Percentiles rank a stretch among this genome's conserved stretches.
phyloP scores from a whole-genome alignment of 176 grass and related monocot species.

The Avena atlantica region DNA sequence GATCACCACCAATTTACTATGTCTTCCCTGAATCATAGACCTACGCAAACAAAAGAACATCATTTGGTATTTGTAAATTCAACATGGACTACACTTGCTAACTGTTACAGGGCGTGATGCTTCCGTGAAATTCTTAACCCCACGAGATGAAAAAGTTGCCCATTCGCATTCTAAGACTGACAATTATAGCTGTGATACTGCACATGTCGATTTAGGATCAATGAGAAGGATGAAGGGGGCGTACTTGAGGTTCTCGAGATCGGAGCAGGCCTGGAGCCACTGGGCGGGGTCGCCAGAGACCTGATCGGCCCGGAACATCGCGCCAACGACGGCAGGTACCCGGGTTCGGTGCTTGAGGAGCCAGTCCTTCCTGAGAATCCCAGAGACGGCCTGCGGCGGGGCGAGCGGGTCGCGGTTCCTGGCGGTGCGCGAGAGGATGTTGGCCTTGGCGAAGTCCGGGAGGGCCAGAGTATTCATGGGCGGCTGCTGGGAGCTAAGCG shows the following conservation, averaged over 20 bases:
- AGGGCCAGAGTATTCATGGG: slow-evolving; percentile 85
- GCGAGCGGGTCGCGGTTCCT: slow-evolving; percentile 89
- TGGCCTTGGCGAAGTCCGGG: slow-evolving; percentile 84
- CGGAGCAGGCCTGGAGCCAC: slow-evolving; percentile 96
- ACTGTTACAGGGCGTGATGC: not conserved
- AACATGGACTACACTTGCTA: not conserved
- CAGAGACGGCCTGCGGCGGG: slow-evolving; percentile 55
- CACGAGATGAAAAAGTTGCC: slow-evolving; percentile 15
- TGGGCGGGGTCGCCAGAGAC: slow-evolving; percentile 91
- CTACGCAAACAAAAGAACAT: slow-evolving; percentile 53
- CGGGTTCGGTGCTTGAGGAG: slow-evolving; percentile 87
- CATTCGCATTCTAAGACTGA: slow-evolving; percentile 31
- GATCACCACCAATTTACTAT: slow-evolving; percentile 83
- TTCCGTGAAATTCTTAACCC: not conserved
- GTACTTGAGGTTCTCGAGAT: slow-evolving; percentile 99
- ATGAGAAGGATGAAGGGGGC: slow-evolving; percentile 39
- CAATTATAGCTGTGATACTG: slow-evolving; percentile 23
- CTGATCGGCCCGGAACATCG: slow-evolving; percentile 75
- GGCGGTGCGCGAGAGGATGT: slow-evolving; percentile 60
- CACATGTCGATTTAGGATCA: slow-evolving; percentile 34
- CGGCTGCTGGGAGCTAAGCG: slow-evolving; percentile 80
- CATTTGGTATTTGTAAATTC: not conserved
- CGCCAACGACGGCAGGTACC: slow-evolving; percentile 70
- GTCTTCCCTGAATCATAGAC: slow-evolving; percentile 78
- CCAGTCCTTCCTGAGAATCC: slow-evolving; percentile 94